Conservation (phyloP, 2,329 filamentous ascomycete genomes). For the Xylaria sp. region DNA sequence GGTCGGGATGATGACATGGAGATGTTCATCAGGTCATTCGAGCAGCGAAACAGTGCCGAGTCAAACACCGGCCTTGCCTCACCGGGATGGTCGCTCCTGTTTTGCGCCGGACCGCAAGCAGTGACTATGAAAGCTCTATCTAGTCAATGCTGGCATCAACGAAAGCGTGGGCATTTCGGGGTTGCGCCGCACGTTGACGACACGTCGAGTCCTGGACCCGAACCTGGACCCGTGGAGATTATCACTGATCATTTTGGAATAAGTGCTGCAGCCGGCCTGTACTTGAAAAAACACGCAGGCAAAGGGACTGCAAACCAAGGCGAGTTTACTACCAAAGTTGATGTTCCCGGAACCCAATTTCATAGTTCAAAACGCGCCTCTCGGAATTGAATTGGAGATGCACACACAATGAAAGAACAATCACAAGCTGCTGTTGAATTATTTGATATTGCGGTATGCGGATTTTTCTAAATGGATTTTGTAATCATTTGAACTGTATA, state of each 20-base stretch:
- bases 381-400: too few species aligned
- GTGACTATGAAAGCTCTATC: slow-evolving; percentile 22
- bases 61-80: slow-evolving; percentile 62
- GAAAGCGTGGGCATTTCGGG: slow-evolving; percentile 32
- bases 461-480: too few species aligned
- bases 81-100: slow-evolving; percentile 70
- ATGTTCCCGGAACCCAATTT: slow-evolving; percentile 36
- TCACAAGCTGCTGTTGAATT: too few species aligned
- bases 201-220: slow-evolving; percentile 20
- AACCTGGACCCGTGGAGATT: slow-evolving; percentile 36
- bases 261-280: slow-evolving; percentile 65
- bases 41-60: slow-evolving; percentile 40
- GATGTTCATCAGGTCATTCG: slow-evolving; percentile 58
- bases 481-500: background rate
- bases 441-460: too few species aligned
- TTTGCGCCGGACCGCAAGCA: slow-evolving; percentile 56
- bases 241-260: slow-evolving; percentile 62
- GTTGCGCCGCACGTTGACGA: slow-evolving; percentile 33
- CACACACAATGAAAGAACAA: too few species aligned
- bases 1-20: slow-evolving; percentile 60
- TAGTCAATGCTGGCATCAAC: slow-evolving; percentile 14
- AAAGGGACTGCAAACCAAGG: background rate
- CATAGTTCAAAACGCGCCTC: slow-evolving; percentile 9
- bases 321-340: slow-evolving; percentile 38
- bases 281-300: slow-evolving; percentile 42